A percentile compares a stretch with the other conserved stretches of the same genome.
Conservation (phyloP, 352 stramenopile genomes). For the Globisporangium abappressorium region DNA sequence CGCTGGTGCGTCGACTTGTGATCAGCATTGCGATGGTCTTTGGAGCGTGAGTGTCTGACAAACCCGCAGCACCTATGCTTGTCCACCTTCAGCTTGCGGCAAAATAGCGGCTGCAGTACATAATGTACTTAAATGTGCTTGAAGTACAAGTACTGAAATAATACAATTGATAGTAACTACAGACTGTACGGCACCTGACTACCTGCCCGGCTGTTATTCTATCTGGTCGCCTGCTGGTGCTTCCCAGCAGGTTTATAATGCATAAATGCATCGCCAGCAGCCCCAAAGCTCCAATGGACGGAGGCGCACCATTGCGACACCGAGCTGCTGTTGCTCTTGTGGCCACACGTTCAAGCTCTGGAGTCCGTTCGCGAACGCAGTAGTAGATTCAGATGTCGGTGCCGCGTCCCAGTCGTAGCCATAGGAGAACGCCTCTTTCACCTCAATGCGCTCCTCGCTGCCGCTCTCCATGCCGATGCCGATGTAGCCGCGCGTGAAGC, state of each 20-base stretch:
- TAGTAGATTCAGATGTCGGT: background rate
- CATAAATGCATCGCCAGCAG: no score
- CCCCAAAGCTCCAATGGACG: no score
- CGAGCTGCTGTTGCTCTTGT: constrained; percentile 18
- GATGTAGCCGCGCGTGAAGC: constrained; percentile 80
- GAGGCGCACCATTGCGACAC: no score
- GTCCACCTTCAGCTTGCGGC: no score
- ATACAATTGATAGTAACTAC: no score
- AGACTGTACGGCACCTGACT: no score
- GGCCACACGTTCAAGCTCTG: constrained; percentile 78
- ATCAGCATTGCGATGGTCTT: background rate
- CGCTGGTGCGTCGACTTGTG: background rate
- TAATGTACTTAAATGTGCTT: no score
- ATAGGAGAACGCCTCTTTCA: constrained; percentile 84
- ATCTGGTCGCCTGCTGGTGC: no score
- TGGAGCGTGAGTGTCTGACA: background rate
- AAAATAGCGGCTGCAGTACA: no score
- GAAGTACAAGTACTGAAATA: no score
- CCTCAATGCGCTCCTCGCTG: constrained; percentile 70
- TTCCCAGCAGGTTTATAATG: no score
- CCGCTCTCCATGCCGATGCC: constrained; percentile 77
- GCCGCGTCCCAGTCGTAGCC: constrained; percentile 62
- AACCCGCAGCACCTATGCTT: background rate
- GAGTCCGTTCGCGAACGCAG: constrained; percentile 49
- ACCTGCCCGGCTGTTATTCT: no score